phyloP scores from a whole-genome alignment of 768 basidiomycete species.

The Crassisporium funariophilum region DNA sequence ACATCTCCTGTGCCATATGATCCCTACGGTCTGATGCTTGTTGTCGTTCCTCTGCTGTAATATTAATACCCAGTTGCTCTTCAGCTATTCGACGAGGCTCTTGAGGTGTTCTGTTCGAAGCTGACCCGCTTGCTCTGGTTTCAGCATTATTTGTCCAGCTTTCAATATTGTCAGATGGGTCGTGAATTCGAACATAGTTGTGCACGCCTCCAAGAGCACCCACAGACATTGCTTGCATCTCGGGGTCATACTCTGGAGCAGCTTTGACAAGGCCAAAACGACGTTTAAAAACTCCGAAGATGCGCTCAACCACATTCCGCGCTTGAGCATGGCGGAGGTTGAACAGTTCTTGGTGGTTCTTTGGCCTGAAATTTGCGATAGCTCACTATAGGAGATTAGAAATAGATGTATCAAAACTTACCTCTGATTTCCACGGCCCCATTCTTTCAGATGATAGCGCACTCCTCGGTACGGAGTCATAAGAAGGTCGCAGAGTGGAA shows the following conservation, averaged over 20 bases:
- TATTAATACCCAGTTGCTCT: slow-evolving; percentile 3
- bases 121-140: neutral
- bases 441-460: slow-evolving; percentile 36
- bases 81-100: neutral
- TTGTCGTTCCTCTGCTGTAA: slow-evolving; percentile 5
- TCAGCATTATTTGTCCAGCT: neutral
- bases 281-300: slow-evolving; percentile 22
- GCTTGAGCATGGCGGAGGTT: slow-evolving; percentile 33
- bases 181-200: slow-evolving; percentile 26
- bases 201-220: slow-evolving; percentile 24
- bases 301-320: slow-evolving; percentile 24
- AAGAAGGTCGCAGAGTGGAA: slow-evolving; percentile 23
- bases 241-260: slow-evolving; percentile 21
- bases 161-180: slow-evolving; percentile 17
- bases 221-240: slow-evolving; percentile 22
- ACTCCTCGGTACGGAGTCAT: slow-evolving; percentile 33
- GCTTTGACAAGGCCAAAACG: slow-evolving; percentile 18
- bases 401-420: slow-evolving; percentile 1
- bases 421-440: slow-evolving; percentile 18
- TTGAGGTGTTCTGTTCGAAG: neutral
- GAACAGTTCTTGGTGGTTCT: slow-evolving; percentile 29
- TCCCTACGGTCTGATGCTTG: slow-evolving; percentile 1
- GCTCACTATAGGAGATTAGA: slow-evolving; percentile 11
- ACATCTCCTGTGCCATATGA: slow-evolving; percentile 12
- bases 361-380: slow-evolving; percentile 22